phyloP scores from a whole-genome alignment of 306 rosid species.

The Trifolium dubium region DNA sequence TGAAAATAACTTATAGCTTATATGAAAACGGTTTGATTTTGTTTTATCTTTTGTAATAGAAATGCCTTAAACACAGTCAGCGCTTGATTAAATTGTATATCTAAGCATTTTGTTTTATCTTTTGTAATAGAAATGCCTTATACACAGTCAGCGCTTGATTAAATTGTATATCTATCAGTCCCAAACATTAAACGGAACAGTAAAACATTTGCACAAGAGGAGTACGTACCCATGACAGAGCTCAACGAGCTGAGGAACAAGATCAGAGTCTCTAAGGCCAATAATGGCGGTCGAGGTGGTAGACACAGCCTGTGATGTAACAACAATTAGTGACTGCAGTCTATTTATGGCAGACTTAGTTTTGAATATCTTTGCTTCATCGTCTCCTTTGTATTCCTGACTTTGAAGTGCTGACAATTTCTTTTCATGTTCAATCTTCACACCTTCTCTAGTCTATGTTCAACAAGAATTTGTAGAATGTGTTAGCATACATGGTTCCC shows the following conservation, averaged over 20 bases:
- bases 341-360: conserved; percentile 85
- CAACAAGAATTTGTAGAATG: conserved; percentile 40
- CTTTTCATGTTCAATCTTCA: conserved; percentile 91
- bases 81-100: no score
- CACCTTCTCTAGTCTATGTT: conserved; percentile 84
- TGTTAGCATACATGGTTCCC: conserved; percentile 44
- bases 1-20: neutral
- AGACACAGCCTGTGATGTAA: conserved; percentile 95
- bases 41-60: no score
- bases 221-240: conserved; percentile 94
- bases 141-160: no score
- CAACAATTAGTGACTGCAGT: conserved; percentile 84
- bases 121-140: neutral
- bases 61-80: no score
- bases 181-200: conserved; percentile 15
- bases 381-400: conserved; percentile 95
- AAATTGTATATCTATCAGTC: neutral
- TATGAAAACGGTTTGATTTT: no score
- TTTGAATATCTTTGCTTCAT: conserved; percentile 83
- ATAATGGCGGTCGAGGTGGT: conserved; percentile 85
- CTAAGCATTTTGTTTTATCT: no score
- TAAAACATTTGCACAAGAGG: conserved; percentile 37
- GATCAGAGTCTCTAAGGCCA: conserved; percentile 85
- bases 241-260: conserved; percentile 92
- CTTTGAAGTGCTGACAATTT: conserved; percentile 76